Percentiles rank a stretch among this genome's conserved stretches.
Conservation (phyloP, 2,329 filamentous ascomycete genomes). For the Endoconidiophora laricicola region DNA sequence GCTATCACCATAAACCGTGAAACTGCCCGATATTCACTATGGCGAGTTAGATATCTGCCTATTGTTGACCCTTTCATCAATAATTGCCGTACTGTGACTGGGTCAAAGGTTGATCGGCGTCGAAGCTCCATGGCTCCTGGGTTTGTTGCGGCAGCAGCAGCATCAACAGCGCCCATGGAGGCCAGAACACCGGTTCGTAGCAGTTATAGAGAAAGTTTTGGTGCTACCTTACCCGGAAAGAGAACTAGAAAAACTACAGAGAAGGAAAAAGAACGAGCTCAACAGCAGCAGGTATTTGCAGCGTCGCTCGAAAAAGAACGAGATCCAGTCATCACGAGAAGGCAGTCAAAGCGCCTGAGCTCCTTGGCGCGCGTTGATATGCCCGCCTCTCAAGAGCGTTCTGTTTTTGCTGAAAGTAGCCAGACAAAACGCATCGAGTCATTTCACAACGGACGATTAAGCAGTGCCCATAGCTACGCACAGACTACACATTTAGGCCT, state of each 20-base stretch:
- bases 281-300: conserved; percentile 24
- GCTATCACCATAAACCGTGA: conserved; percentile 69
- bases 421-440: conserved; percentile 53
- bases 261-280: conserved; percentile 20
- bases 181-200: conserved; percentile 60
- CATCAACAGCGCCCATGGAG: conserved; percentile 43
- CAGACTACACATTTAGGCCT: conserved; percentile 33
- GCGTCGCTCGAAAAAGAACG: conserved; percentile 56
- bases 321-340: conserved; percentile 34
- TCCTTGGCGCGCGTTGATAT: conserved; percentile 79
- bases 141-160: conserved; percentile 2
- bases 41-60: conserved; percentile 64
- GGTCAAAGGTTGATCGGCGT: conserved; percentile 31
- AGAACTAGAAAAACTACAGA: conserved; percentile 26
- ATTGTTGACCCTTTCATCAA: conserved; percentile 42
- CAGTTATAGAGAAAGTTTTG: conserved; percentile 62
- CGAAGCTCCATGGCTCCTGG: conserved; percentile 50
- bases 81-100: conserved; percentile 14
- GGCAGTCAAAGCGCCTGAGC: conserved; percentile 65
- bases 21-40: conserved; percentile 63
- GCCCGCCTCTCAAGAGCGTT: conserved; percentile 66
- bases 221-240: conserved; percentile 38
- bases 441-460: conserved; percentile 47
- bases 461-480: conserved; percentile 31
- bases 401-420: conserved; percentile 53